phyloP scores from a whole-genome alignment of 2,329 filamentous ascomycete species.

The Aspergillus terreus region DNA sequence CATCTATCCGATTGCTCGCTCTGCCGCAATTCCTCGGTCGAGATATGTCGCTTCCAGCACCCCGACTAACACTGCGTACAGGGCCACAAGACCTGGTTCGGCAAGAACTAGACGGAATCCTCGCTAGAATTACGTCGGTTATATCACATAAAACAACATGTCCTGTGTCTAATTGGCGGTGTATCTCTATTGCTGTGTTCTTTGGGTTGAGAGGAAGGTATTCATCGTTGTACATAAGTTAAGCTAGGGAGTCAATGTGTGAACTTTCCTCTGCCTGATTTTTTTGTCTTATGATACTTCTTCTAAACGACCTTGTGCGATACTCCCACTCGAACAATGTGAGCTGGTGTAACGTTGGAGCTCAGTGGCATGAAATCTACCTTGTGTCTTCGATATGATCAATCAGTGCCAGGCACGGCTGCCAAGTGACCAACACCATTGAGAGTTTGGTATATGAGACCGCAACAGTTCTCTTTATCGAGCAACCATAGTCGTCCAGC shows the following conservation, averaged over 20 bases:
- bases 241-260: slow-evolving; percentile 30
- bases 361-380: too few relatives aligned
- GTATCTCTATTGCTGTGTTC: slow-evolving; percentile 33
- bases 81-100: slow-evolving; percentile 64
- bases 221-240: slow-evolving; percentile 37
- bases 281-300: not conserved
- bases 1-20: not conserved
- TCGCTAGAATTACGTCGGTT: slow-evolving; percentile 7
- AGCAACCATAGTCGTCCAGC: too few relatives aligned
- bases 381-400: not conserved
- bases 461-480: too few relatives aligned
- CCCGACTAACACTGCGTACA: slow-evolving; percentile 25
- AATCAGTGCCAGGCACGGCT: not conserved
- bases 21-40: not conserved
- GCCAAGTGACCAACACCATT: not conserved
- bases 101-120: slow-evolving; percentile 27
- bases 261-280: slow-evolving; percentile 19
- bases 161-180: slow-evolving; percentile 24
- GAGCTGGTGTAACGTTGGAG: too few relatives aligned
- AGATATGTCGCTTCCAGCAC: not conserved
- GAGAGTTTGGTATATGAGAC: not conserved
- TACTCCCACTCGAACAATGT: too few relatives aligned
- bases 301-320: too few relatives aligned
- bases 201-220: slow-evolving; percentile 23
- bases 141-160: slow-evolving; percentile 11